phyloP scores from a whole-genome alignment of 306 rosid species.

The Notholithocarpus densiflorus region DNA sequence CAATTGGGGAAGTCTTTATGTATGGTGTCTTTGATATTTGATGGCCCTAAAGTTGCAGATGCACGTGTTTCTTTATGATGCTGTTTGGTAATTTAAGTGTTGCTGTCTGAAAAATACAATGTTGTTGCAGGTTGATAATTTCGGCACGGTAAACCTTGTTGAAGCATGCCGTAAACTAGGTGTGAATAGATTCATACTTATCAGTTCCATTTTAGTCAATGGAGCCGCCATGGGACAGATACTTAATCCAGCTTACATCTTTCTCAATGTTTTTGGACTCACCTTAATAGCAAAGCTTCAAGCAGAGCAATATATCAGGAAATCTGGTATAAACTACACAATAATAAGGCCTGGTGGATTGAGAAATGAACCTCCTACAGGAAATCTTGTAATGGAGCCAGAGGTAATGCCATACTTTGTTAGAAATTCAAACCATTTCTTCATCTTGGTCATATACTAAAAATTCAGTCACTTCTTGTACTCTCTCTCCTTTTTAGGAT shows the following conservation, averaged over 20 bases:
- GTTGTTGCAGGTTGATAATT: slow-evolving; percentile 75
- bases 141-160: slow-evolving; percentile 87
- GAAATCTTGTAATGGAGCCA: slow-evolving; percentile 83
- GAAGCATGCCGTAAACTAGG: slow-evolving; percentile 82
- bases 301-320: slow-evolving; percentile 76
- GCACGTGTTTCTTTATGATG: background rate
- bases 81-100: background rate
- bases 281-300: slow-evolving; percentile 89
- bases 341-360: slow-evolving; percentile 95
- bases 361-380: slow-evolving; percentile 84
- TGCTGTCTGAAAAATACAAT: slow-evolving; percentile 11
- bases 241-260: slow-evolving; percentile 84
- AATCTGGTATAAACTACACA: slow-evolving; percentile 91
- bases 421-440: slow-evolving; percentile 6
- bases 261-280: slow-evolving; percentile 89
- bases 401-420: slow-evolving; percentile 53
- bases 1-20: background rate
- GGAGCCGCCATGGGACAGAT: slow-evolving; percentile 97
- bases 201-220: slow-evolving; percentile 93
- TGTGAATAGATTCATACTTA: slow-evolving; percentile 75
- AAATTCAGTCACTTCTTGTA: background rate
- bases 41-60: background rate
- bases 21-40: background rate
- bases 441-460: background rate
- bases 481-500: slow-evolving; percentile 44